Base-by-base conservation (phyloP, 441 rosid species). In the Rhodomyrtus psidioides region DNA sequence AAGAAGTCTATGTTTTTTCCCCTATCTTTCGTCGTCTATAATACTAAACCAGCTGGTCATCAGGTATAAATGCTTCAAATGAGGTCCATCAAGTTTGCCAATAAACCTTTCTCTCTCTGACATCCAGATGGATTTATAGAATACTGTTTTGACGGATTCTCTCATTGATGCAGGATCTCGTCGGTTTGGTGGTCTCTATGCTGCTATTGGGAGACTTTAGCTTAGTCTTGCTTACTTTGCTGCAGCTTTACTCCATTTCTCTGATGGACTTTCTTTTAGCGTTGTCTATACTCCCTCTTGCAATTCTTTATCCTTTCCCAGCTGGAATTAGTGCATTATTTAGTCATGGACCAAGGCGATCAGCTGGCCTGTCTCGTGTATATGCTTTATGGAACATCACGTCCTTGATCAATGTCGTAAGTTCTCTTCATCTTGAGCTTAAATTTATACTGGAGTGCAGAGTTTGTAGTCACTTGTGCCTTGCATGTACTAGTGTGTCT, bases 291-390 rank as follows among this genome's bases (percentile, higher is more conserved):
- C 90, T 97, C 88, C 99, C 99, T 87, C 94, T 98, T 51, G 99
- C 98, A 85, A 89, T 98, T 89, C 98, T 98, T 88, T 93, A 96
- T 86, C 99, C 99, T 23, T 98, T 98, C 89, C 99, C 99, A 55
- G 99, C 98, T 82, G 99, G 99, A 87, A 98, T 98, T 88, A 97
- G 95, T 92, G 99, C 99, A 88, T 91, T 98, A 87, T 98, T 98
- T 90, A 98, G 99, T 89, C 98, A 97, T 91, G 99, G 99, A 86
- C 99, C 98, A 9, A 93, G 99, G 88, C 99, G 97, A 85, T 98
- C 99, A 85, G 95, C 99, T 56, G 99, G 99, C 86, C 95, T 98
- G 55, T 98, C 99, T 12, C 99, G 99, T 84, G 92, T 96, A 82
- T 98, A 98, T 89, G 99, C 99, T 56, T 89, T 98, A 91, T 98